Evolutionary conservation across 352 stramenopile species (phyloP).

Genomic region (Phytophthora europaea): DNA sequence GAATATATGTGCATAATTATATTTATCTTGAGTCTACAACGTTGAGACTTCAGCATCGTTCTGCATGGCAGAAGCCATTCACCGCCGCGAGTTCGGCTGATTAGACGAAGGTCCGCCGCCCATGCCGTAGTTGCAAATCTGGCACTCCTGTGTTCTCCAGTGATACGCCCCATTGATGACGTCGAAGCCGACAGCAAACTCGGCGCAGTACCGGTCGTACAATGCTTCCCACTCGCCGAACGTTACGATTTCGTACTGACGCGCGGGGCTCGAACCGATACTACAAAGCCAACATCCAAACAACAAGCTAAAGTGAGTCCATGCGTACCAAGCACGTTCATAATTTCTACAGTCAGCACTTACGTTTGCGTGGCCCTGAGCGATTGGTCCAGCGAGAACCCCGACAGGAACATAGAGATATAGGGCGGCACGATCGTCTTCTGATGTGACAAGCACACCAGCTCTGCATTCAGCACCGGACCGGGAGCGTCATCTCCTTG

Average conservation of each 20-base stretch:
- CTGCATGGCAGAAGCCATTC: conserved; percentile 3
- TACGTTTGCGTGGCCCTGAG: conserved; percentile 81
- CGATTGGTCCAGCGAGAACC: conserved; percentile 82
- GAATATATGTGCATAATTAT: conserved; percentile 15
- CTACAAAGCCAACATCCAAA: conserved; percentile 29
- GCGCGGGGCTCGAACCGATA: conserved; percentile 56
- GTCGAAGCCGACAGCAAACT: conserved; percentile 87
- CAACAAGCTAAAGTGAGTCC: background rate
- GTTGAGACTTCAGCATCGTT: too few relatives aligned
- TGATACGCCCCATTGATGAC: conserved; percentile 84
- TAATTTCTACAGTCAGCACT: conserved; percentile 23
- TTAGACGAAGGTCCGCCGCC: conserved; percentile 41
- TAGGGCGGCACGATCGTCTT: conserved; percentile 84
- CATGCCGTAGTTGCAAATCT: conserved; percentile 86
- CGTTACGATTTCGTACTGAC: conserved; percentile 91
- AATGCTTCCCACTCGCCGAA: conserved; percentile 84
- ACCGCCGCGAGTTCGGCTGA: conserved; percentile 60
- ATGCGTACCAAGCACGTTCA: background rate
- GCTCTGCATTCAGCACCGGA: conserved; percentile 82
- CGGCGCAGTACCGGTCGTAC: conserved; percentile 80
- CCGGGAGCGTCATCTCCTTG: conserved; percentile 65
- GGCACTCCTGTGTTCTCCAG: conserved; percentile 84
- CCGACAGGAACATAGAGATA: conserved; percentile 89
- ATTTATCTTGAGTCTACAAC: conserved; percentile 4
- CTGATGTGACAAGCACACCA: conserved; percentile 85